Percentiles rank a stretch among this genome's conserved stretches.
Evolutionary conservation across 768 basidiomycete genomes (phyloP).

Genomic region (Gelatoporia subvermispora): DNA sequence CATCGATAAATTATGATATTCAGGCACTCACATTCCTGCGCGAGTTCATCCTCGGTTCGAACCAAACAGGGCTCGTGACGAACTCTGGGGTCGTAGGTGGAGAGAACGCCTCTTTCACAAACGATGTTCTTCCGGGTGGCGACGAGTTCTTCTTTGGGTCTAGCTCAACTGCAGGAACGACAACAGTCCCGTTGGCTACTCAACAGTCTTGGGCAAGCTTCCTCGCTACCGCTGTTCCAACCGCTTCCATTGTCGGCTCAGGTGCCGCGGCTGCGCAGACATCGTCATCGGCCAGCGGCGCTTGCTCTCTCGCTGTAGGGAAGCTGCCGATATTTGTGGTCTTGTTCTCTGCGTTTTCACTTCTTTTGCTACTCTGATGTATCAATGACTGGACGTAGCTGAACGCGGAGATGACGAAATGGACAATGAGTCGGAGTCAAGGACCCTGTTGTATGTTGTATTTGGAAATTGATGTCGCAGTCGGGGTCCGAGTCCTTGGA

Average conservation of each 20-base stretch:
- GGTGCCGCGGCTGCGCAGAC: not conserved
- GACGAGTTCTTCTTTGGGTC: conserved; percentile 53
- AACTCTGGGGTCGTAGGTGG: conserved; percentile 41
- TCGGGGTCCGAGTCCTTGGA: not conserved
- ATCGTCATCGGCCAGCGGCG: not conserved
- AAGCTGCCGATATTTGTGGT: not conserved
- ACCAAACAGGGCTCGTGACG: conserved; percentile 54
- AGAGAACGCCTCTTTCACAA: conserved; percentile 40
- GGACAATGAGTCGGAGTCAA: too few species aligned
- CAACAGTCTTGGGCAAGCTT: conserved; percentile 27
- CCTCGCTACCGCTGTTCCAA: conserved; percentile 20
- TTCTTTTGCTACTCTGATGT: not conserved
- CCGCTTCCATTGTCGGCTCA: not conserved
- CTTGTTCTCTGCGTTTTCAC: not conserved
- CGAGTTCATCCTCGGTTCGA: conserved; percentile 64
- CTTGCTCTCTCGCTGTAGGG: not conserved
- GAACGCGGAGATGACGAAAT: too few species aligned
- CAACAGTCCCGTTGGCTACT: conserved; percentile 23
- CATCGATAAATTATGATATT: not conserved
- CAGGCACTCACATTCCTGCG: conserved; percentile 61
- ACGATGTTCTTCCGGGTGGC: conserved; percentile 45
- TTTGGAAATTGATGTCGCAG: too few species aligned
- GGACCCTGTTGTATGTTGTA: too few species aligned
- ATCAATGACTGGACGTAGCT: not conserved
- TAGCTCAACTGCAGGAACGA: conserved; percentile 21